phyloP scores from a whole-genome alignment of 192 early-diverging fungal genomes.

The Ambispora gerdemannii region DNA sequence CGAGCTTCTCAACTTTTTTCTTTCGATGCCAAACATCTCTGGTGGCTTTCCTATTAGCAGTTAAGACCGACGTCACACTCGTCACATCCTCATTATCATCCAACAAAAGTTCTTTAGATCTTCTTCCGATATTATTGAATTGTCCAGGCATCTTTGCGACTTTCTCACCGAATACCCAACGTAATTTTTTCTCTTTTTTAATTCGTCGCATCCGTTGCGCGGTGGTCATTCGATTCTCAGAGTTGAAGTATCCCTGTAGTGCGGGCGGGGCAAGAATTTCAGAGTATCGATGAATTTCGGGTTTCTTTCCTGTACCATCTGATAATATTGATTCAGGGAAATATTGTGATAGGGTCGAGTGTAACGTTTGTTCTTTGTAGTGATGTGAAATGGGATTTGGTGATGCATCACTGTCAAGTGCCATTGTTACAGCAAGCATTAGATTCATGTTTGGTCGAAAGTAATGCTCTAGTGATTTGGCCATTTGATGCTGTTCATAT shows the following conservation, averaged over 20 bases:
- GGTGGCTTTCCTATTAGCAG: constrained; percentile 8
- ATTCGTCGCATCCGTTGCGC: constrained; percentile 27
- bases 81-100: constrained; percentile 16
- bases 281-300: background rate
- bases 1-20: constrained; percentile 26
- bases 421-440: constrained; percentile 30
- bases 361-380: constrained; percentile 32
- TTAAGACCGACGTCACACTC: constrained; percentile 2
- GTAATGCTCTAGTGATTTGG: constrained; percentile 6
- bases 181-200: constrained; percentile 27
- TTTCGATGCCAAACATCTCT: constrained; percentile 26
- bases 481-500: constrained; percentile 28
- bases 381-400: constrained; percentile 27
- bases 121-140: background rate
- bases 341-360: constrained; percentile 30
- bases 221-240: constrained; percentile 22
- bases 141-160: constrained; percentile 2
- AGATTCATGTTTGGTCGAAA: constrained; percentile 30
- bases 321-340: constrained; percentile 27
- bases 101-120: background rate
- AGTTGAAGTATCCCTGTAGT: constrained; percentile 26
- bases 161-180: constrained; percentile 28
- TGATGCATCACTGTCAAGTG: constrained; percentile 12
- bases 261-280: background rate
- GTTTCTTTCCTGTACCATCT: constrained; percentile 10